Evolutionary conservation across 106 monocot species (phyloP).

Genomic region (Chionographis japonica): DNA sequence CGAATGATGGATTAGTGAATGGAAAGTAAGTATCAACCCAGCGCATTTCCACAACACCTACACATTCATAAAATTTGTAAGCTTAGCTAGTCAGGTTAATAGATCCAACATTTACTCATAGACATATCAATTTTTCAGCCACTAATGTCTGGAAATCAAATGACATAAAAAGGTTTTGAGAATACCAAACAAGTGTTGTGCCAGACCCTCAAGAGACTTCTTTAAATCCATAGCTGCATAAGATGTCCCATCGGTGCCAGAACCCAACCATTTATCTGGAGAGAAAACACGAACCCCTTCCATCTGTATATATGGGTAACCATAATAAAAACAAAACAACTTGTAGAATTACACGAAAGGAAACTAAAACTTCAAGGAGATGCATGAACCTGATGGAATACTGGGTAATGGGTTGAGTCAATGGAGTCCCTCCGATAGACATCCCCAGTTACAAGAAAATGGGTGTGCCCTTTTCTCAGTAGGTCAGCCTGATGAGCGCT

Average conservation of each 20-base stretch:
- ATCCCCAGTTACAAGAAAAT: constrained; percentile 97
- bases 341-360: background rate
- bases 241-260: constrained; percentile 73
- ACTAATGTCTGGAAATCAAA: background rate
- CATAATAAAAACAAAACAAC: constrained; percentile 2
- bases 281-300: constrained; percentile 91
- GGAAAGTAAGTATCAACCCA: constrained; percentile 99
- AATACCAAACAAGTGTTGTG: constrained; percentile 90
- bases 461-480: constrained; percentile 65
- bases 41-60: constrained; percentile 99
- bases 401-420: constrained; percentile 96
- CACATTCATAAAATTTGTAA: constrained; percentile 5
- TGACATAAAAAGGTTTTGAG: background rate
- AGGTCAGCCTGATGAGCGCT: constrained; percentile 96
- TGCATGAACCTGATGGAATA: constrained; percentile 85
- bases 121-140: background rate
- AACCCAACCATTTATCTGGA: constrained; percentile 66
- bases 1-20: constrained; percentile 96
- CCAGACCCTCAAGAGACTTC: constrained; percentile 87
- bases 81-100: background rate
- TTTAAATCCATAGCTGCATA: constrained; percentile 85
- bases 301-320: constrained; percentile 53
- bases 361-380: background rate
- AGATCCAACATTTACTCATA: background rate
- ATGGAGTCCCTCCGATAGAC: constrained; percentile 96